phyloP scores from a whole-genome alignment of 2,329 filamentous ascomycete species.

The Monilinia laxa region DNA sequence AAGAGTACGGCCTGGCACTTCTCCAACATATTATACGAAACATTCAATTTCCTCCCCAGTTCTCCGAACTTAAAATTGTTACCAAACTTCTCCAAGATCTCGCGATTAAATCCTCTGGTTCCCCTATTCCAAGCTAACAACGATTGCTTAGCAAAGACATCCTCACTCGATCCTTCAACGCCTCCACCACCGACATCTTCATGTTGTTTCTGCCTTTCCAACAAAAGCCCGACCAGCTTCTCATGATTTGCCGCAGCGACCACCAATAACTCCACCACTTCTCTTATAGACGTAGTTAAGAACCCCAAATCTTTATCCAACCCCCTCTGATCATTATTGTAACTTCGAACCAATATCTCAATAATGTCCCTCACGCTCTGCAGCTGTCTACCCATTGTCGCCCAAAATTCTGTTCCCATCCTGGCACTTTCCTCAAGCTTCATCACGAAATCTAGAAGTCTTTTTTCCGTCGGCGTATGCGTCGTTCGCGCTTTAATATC shows the following conservation, averaged over 20 bases:
- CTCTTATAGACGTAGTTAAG: neutral
- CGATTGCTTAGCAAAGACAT: neutral
- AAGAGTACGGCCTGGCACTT: conserved; percentile 5
- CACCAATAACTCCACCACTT: neutral
- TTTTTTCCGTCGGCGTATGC: neutral
- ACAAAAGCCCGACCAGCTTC: neutral
- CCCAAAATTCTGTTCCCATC: neutral
- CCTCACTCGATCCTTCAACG: neutral
- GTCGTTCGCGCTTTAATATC: neutral
- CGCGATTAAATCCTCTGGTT: conserved; percentile 7
- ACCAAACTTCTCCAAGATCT: neutral
- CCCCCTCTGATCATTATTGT: neutral
- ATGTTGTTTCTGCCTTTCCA: neutral
- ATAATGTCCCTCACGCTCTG: neutral
- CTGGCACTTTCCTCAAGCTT: neutral
- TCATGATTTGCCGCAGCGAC: neutral
- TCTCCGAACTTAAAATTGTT: neutral
- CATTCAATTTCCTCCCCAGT: neutral
- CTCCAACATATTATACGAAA: conserved; percentile 8
- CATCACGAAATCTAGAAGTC: neutral
- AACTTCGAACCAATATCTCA: neutral
- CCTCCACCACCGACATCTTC: neutral
- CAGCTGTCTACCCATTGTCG: neutral
- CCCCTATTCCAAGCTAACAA: conserved; percentile 6
- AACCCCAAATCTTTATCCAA: neutral